A percentile compares a stretch with the other conserved stretches of the same genome.
Evolutionary conservation across 257 asterid species (phyloP).

Genomic region (Fraxinus quadrangulata): DNA sequence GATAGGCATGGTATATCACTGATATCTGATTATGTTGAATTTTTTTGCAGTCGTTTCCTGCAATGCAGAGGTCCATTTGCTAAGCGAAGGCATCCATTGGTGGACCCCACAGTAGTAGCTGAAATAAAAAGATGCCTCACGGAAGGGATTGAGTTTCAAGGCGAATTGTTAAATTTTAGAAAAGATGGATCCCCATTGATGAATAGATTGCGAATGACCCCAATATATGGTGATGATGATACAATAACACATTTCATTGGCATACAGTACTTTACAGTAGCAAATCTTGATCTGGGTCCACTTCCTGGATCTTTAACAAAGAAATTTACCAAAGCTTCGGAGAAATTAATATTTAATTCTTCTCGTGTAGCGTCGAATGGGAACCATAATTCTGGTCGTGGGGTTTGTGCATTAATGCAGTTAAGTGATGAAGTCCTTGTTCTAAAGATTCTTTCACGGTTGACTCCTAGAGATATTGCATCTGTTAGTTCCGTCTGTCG

Average conservation of each 20-base stretch:
- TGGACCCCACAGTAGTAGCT: conserved; percentile 11
- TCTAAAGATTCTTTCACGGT: conserved; percentile 7
- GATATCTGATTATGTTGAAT: too few relatives aligned
- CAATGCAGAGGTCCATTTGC: too few relatives aligned
- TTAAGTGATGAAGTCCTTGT: conserved; percentile 17
- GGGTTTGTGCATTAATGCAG: conserved; percentile 6
- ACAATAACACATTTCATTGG: conserved; percentile 12
- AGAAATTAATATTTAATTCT: neutral
- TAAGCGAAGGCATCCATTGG: conserved; percentile 4
- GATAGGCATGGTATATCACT: too few relatives aligned
- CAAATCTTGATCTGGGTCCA: conserved; percentile 16
- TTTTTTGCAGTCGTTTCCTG: too few relatives aligned
- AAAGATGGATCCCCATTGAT: conserved; percentile 1
- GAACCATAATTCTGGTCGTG: neutral
- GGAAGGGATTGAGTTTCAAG: conserved; percentile 11
- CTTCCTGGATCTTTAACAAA: conserved; percentile 1
- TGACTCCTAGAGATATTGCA: conserved; percentile 21
- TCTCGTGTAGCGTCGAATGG: neutral
- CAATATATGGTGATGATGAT: conserved; percentile 14
- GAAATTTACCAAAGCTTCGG: neutral
- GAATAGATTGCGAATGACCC: conserved; percentile 15
- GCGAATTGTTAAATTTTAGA: conserved; percentile 5
- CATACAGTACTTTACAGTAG: conserved; percentile 7
- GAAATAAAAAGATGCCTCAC: conserved; percentile 14
- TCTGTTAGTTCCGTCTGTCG: conserved; percentile 18